Percentiles rank a stretch among this genome's conserved stretches.
Evolutionary conservation across 2,329 filamentous ascomycete genomes (phyloP).

Genomic region (Rugonectria rugulosa): DNA sequence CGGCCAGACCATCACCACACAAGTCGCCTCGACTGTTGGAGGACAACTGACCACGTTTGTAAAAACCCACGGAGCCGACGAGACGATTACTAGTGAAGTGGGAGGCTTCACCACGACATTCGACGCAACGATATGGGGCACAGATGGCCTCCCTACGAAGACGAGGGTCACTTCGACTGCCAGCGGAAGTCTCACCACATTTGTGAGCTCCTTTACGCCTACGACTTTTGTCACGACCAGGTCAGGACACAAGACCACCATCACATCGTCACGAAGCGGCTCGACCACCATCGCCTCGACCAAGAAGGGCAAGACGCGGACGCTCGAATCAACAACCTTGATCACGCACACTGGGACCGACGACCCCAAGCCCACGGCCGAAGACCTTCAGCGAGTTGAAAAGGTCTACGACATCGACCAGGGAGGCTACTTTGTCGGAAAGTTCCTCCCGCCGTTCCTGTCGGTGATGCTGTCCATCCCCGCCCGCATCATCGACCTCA

Average conservation of each 20-base stretch:
- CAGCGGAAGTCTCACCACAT: constrained; percentile 15
- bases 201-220: constrained; percentile 21
- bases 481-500: constrained; percentile 53
- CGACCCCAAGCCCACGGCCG: constrained; percentile 11
- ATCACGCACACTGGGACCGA: constrained; percentile 20
- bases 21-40: constrained; percentile 5
- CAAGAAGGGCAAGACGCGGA: constrained; percentile 28
- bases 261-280: constrained; percentile 27
- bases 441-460: constrained; percentile 52
- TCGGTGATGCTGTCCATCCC: constrained; percentile 51
- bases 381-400: constrained; percentile 16
- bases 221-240: constrained; percentile 27
- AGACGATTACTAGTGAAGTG: constrained; percentile 1
- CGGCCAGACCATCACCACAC: background rate
- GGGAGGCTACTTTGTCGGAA: constrained; percentile 49
- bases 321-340: constrained; percentile 26
- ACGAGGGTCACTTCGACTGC: constrained; percentile 6
- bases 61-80: constrained; percentile 15
- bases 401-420: constrained; percentile 31
- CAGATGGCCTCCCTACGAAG: background rate
- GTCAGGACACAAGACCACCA: constrained; percentile 18
- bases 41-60: constrained; percentile 20
- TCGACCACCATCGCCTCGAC: constrained; percentile 33
- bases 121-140: background rate
- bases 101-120: constrained; percentile 1